These are phyloP conservation scores for Arthrobotrys megalospora DNA, from an alignment of 2,329 filamentous ascomycete genomes.

Conservation along the genomic window DNA sequence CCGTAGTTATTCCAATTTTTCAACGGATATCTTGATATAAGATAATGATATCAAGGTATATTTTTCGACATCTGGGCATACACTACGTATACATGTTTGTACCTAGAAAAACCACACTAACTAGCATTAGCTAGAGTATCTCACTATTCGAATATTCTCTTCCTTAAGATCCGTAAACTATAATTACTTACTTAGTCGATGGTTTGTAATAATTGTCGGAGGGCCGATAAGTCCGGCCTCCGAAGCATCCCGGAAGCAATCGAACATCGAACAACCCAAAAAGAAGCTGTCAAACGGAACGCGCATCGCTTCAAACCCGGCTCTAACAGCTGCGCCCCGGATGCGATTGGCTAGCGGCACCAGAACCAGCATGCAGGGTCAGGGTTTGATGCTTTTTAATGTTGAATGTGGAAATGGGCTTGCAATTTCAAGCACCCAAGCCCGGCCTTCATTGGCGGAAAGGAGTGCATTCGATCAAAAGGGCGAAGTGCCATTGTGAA, in stretches of 20 bases:
- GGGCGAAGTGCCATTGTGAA: background rate
- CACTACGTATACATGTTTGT: no score
- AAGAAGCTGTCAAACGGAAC: slow-evolving; percentile 22
- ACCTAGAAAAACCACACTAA: no score
- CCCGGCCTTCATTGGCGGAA: background rate
- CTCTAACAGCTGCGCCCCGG: slow-evolving; percentile 28
- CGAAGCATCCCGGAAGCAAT: background rate
- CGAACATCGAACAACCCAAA: background rate
- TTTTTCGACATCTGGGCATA: no score
- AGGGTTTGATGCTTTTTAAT: slow-evolving; percentile 16
- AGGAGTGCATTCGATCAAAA: background rate
- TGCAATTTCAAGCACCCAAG: slow-evolving; percentile 21
- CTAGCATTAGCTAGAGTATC: no score
- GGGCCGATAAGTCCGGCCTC: slow-evolving; percentile 11
- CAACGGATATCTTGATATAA: no score
- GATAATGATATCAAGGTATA: no score
- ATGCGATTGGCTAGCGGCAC: background rate
- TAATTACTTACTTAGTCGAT: no score
- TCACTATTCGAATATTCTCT: no score
- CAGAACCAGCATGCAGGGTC: slow-evolving; percentile 8
- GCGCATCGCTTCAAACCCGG: slow-evolving; percentile 26
- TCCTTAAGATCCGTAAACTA: no score
- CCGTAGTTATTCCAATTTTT: no score
- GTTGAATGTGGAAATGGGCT: slow-evolving; percentile 22
- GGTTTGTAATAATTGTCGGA: background rate